Percentiles rank a stretch among this genome's conserved stretches.
phyloP scores from a whole-genome alignment of 768 basidiomycete species.

The Tricholoma furcatifolium region DNA sequence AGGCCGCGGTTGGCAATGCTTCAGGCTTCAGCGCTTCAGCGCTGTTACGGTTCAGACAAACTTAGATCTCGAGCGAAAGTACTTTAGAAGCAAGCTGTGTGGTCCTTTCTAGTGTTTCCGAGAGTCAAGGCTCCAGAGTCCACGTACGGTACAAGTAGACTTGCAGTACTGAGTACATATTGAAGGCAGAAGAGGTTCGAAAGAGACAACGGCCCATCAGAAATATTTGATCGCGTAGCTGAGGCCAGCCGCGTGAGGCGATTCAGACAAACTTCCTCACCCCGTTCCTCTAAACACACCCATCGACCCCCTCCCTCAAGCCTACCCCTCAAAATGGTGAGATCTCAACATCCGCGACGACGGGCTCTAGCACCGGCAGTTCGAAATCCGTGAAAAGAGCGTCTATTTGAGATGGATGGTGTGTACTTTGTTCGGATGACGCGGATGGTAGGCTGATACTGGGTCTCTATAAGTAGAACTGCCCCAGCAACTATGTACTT shows the following conservation, averaged over 20 bases:
- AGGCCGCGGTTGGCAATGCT: too few relatives aligned
- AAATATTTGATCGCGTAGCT: background rate
- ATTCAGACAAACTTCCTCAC: background rate
- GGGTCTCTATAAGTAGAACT: constrained; percentile 17
- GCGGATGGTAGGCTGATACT: constrained; percentile 1
- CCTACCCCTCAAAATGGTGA: constrained; percentile 52
- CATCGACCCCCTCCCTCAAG: constrained; percentile 35
- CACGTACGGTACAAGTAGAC: too few relatives aligned
- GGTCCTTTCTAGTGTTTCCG: too few relatives aligned
- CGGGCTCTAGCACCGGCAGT: constrained; percentile 39
- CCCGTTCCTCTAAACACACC: constrained; percentile 1
- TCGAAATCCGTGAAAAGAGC: constrained; percentile 30
- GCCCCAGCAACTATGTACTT: constrained; percentile 20
- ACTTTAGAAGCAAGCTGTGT: too few relatives aligned
- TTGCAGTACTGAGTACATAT: too few relatives aligned
- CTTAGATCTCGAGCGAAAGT: too few relatives aligned
- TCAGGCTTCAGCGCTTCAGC: too few relatives aligned
- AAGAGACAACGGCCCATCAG: background rate
- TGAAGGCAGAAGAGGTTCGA: too few relatives aligned
- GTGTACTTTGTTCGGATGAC: constrained; percentile 41
- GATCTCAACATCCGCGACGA: constrained; percentile 27
- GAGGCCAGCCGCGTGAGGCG: too few relatives aligned
- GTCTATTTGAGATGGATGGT: constrained; percentile 52
- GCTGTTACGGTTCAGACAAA: too few relatives aligned
- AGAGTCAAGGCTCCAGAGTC: too few relatives aligned